Evolutionary conservation across 2,329 filamentous ascomycete species (phyloP), one percentile per base, ranked within the genome.

Genomic region (Geosmithia flava): DNA sequence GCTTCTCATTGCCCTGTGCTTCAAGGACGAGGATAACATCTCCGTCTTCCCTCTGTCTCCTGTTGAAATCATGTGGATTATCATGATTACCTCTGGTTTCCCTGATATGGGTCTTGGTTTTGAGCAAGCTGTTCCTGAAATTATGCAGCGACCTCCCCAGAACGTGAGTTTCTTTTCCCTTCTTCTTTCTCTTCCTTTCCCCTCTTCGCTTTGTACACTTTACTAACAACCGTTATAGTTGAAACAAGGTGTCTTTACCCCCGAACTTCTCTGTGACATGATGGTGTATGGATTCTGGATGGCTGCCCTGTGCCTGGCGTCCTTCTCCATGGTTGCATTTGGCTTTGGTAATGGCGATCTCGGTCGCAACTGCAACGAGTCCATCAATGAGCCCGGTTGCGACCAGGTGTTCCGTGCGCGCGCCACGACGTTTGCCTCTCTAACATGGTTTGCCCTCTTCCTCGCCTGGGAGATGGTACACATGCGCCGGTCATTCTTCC

Each of bases 11-110:
- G 83, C 83, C 48, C 70, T 87, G 3, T 78, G 69, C 0, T 86
- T 87, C 67, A 86, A 87, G 63, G 83, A 87, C 52, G 55, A 60
- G 3, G 68, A 67, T 15, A 68, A 72, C 1, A 64, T 84, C 20
- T 86, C 83, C 0, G 81, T 87, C 5, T 87, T 87, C 58, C 83
- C 83, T 0, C 70, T 87, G 15, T 71, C 81, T 0, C 83, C 83
- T 0, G 80, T 87, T n/a, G 78, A 87, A 54, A 85, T 87, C 52
- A 70, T 87, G 42, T 87, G 83, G 83, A 81, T 88, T 52, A 87
- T 87, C 56, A 87, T 87, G 83, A 74, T 87, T 48, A 87, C 84
- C 1, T 85, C 81, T 30, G 80, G 78, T 45, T 72, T 87, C 57
- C 83, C 83, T 3, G 84, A 86, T 52, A 86, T 87, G 80, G 84